A percentile compares a stretch with the other conserved stretches of the same genome.
Conservation (phyloP, 2,329 filamentous ascomycete species). For the Harringtonia aguacate region DNA sequence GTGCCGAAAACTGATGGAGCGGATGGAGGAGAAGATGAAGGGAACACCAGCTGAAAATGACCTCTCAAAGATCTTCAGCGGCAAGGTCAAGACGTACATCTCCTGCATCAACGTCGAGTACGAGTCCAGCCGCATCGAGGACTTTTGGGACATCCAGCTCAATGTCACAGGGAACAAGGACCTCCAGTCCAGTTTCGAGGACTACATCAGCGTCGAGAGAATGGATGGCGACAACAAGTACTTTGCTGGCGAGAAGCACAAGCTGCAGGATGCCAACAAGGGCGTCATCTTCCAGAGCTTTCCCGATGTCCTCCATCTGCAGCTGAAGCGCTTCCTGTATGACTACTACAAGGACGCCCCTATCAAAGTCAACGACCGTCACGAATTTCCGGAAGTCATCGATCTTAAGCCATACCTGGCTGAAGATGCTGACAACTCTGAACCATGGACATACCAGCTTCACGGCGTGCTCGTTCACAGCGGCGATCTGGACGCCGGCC, state of each 20-base stretch:
- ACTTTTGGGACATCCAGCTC: constrained; percentile 98
- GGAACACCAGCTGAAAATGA: constrained; percentile 85
- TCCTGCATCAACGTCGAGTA: constrained; percentile 98
- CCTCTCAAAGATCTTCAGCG: constrained; percentile 83
- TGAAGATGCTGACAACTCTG: constrained; percentile 74
- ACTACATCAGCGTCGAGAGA: constrained; percentile 94
- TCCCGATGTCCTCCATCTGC: constrained; percentile 85
- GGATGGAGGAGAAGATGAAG: constrained; percentile 97
- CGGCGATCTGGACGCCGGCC: constrained; percentile 90
- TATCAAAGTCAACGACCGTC: constrained; percentile 96
- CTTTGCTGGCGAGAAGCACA: constrained; percentile 79
- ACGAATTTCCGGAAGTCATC: constrained; percentile 77
- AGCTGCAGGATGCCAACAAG: constrained; percentile 93
- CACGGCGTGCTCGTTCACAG: constrained; percentile 95
- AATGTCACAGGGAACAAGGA: constrained; percentile 93
- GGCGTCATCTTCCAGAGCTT: constrained; percentile 96
- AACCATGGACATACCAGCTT: constrained; percentile 83
- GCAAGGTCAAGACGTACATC: constrained; percentile 98
- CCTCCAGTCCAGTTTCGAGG: constrained; percentile 85
- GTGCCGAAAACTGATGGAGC: constrained; percentile 93
- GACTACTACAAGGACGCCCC: constrained; percentile 92
- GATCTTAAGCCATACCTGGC: constrained; percentile 82
- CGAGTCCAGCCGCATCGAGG: constrained; percentile 88
- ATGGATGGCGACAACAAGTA: constrained; percentile 99
- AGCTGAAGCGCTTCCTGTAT: constrained; percentile 96